phyloP scores from a whole-genome alignment of 108 stramenopile genomes.

The Parietichytrium sp. region DNA sequence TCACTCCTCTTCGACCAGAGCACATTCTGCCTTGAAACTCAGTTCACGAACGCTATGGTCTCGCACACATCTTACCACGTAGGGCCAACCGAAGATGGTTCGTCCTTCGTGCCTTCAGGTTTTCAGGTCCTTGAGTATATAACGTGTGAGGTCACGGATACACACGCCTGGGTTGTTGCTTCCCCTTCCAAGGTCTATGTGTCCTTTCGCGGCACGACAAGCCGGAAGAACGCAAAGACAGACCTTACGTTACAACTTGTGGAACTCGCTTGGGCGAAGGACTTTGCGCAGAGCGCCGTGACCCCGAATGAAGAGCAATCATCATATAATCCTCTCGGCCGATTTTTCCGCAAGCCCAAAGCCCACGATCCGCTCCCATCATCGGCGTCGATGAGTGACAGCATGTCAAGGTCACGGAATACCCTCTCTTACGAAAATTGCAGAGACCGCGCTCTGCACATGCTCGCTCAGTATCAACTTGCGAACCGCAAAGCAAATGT shows the following conservation, averaged over 20 bases:
- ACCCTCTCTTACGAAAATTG: too few relatives aligned
- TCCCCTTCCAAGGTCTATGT: neutral
- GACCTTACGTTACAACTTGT: too few relatives aligned
- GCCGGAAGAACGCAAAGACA: neutral
- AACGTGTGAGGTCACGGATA: neutral
- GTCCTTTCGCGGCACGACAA: slow-evolving; percentile 7
- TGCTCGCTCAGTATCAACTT: too few relatives aligned
- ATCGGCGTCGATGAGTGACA: too few relatives aligned
- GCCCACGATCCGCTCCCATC: too few relatives aligned
- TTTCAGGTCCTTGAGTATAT: neutral
- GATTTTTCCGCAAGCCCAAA: too few relatives aligned
- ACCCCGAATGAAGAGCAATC: too few relatives aligned
- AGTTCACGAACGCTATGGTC: neutral
- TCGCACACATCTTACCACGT: neutral
- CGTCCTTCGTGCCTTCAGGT: neutral
- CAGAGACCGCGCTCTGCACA: too few relatives aligned
- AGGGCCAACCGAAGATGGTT: neutral
- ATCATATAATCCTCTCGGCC: too few relatives aligned
- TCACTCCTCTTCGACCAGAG: neutral
- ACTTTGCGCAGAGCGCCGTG: too few relatives aligned
- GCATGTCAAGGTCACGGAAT: too few relatives aligned
- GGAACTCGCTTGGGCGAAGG: too few relatives aligned
- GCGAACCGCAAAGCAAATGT: neutral
- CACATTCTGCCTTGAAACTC: neutral
- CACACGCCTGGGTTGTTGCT: neutral